phyloP scores from a whole-genome alignment of 768 basidiomycete genomes.

The Trametes villosa region DNA sequence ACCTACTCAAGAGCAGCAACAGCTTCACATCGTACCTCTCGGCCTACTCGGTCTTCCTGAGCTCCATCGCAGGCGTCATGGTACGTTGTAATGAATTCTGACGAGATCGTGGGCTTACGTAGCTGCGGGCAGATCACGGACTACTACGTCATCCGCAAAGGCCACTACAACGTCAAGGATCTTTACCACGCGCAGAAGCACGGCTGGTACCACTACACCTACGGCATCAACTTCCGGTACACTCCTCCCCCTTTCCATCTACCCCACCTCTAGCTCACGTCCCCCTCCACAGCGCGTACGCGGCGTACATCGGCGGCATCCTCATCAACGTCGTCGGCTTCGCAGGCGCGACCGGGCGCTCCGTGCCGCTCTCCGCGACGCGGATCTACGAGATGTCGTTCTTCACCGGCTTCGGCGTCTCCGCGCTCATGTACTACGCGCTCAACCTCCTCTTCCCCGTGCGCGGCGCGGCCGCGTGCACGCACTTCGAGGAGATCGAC shows the following conservation, averaged over 20 bases:
- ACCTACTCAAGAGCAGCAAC: conserved; percentile 71
- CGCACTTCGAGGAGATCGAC: conserved; percentile 61
- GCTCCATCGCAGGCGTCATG: conserved; percentile 84
- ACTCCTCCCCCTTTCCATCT: not conserved
- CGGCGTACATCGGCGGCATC: conserved; percentile 73
- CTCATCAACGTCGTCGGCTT: conserved; percentile 85
- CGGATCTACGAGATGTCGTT: conserved; percentile 78
- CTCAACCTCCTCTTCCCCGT: conserved; percentile 67
- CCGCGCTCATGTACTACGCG: conserved; percentile 62
- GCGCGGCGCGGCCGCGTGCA: conserved; percentile 44
- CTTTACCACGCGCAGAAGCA: conserved; percentile 60
- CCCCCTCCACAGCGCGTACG: conserved; percentile 52
- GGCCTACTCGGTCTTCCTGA: conserved; percentile 80
- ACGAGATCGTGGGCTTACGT: not conserved
- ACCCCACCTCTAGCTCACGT: not conserved
- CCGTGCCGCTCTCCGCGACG: conserved; percentile 70
- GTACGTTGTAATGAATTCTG: conserved; percentile 38
- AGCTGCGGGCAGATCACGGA: conserved; percentile 62
- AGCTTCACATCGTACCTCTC: conserved; percentile 82
- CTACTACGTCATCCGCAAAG: conserved; percentile 74
- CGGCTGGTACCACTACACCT: conserved; percentile 79
- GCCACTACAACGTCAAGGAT: conserved; percentile 72
- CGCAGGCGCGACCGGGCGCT: conserved; percentile 68
- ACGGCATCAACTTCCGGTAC: conserved; percentile 73
- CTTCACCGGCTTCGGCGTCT: conserved; percentile 82